phyloP scores from a whole-genome alignment of 2,329 filamentous ascomycete genomes.

The Periconia sp. region DNA sequence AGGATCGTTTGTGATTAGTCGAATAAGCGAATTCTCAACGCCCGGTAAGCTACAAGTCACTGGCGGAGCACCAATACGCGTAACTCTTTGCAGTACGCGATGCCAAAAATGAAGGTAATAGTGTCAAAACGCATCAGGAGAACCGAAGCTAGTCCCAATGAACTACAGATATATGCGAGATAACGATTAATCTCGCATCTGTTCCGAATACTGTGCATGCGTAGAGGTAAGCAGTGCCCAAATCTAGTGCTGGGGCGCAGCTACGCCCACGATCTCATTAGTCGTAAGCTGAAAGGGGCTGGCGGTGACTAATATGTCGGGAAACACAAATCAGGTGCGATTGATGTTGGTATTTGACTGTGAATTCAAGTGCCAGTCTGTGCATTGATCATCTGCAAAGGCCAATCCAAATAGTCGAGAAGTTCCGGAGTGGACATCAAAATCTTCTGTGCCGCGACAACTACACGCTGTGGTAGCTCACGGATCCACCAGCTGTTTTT shows the following conservation, averaged over 20 bases:
- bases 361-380: background rate
- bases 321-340: background rate
- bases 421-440: conserved; percentile 29
- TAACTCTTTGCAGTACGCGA: too few species aligned
- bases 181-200: too few species aligned
- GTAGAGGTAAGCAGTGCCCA: too few species aligned
- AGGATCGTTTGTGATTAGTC: background rate
- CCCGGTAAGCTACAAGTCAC: background rate
- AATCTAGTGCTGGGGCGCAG: too few species aligned
- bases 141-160: too few species aligned
- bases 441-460: conserved; percentile 22
- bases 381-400: conserved; percentile 17
- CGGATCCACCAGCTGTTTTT: conserved; percentile 30
- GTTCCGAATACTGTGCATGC: too few species aligned
- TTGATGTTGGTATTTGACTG: background rate
- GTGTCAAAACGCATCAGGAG: too few species aligned
- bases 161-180: too few species aligned
- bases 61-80: too few species aligned
- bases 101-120: too few species aligned
- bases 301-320: background rate
- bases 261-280: too few species aligned
- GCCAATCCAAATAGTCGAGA: conserved; percentile 31
- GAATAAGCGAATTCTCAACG: background rate
- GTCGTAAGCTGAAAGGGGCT: background rate
- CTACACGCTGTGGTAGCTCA: conserved; percentile 32